A percentile compares a stretch with the other conserved stretches of the same genome.
Conservation (phyloP, 495 filamentous ascomycete genomes). For the Podospora conica region DNA sequence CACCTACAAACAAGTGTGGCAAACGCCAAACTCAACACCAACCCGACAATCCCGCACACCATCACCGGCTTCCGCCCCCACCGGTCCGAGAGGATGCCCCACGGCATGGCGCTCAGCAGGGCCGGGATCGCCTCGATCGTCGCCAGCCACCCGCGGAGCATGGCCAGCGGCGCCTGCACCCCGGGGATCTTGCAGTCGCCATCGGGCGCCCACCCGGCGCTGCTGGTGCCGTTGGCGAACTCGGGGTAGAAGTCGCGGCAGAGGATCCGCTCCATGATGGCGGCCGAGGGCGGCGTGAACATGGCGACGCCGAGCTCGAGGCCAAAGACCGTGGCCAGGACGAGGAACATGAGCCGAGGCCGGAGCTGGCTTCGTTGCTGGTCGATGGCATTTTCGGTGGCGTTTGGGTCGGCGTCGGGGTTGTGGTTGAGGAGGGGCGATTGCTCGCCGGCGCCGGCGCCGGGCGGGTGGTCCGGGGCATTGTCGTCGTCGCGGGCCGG, state of each 20-base stretch:
- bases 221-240: neutral
- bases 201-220: neutral
- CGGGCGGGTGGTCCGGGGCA: neutral
- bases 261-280: conserved; percentile 30
- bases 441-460: neutral
- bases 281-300: conserved; percentile 17
- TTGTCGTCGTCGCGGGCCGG: neutral
- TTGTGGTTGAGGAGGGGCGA: neutral
- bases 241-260: conserved; percentile 30
- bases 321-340: conserved; percentile 22
- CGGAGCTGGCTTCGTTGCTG: conserved; percentile 8
- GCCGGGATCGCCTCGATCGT: conserved; percentile 28
- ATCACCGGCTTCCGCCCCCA: conserved; percentile 29
- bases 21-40: conserved; percentile 11
- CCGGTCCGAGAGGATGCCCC: conserved; percentile 30
- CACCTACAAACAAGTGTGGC: conserved; percentile 21
- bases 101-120: conserved; percentile 25
- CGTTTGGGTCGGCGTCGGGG: neutral
- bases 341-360: conserved; percentile 21
- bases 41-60: conserved; percentile 17
- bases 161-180: conserved; percentile 30
- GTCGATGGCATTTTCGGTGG: neutral
- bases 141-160: conserved; percentile 26
- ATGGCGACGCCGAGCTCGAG: conserved; percentile 24
- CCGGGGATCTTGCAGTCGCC: conserved; percentile 21